These are phyloP conservation scores for Tagetes patula DNA, from an alignment of 129 eudicot genomes.

Conservation along the genomic window DNA sequence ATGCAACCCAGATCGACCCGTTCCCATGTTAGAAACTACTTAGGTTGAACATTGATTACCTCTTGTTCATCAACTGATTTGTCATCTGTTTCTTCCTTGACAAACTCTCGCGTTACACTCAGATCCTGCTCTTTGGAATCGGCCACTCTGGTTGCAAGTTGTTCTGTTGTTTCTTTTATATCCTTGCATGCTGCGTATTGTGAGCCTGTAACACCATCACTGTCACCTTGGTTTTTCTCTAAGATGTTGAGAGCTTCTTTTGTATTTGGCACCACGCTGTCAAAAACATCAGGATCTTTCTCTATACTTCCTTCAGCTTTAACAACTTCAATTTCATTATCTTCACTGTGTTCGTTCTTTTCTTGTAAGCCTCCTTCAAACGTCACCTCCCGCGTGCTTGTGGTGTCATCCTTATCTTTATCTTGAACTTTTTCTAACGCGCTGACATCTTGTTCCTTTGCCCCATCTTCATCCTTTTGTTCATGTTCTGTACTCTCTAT, in stretches of 20 bases:
- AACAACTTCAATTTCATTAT: background rate
- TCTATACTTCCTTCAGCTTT: constrained; percentile 16
- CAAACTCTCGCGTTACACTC: constrained; percentile 17
- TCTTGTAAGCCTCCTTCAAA: constrained; percentile 17
- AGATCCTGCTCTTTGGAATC: constrained; percentile 27
- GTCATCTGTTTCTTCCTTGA: constrained; percentile 10
- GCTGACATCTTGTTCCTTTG: constrained; percentile 18
- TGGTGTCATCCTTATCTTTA: background rate
- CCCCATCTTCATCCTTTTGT: background rate
- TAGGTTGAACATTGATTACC: constrained; percentile 21
- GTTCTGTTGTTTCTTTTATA: background rate
- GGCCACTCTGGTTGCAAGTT: constrained; percentile 4
- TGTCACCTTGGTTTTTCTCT: background rate
- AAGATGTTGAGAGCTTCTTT: too few relatives aligned
- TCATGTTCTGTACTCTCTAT: background rate
- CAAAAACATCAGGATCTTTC: background rate
- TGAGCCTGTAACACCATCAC: background rate
- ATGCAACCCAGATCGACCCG: too few relatives aligned
- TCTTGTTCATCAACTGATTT: constrained; percentile 18
- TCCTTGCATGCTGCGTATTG: background rate
- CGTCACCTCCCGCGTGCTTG: background rate
- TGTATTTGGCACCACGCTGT: too few relatives aligned
- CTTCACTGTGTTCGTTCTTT: constrained; percentile 4
- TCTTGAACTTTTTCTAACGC: constrained; percentile 5
- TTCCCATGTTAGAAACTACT: background rate